Conservation (phyloP, 192 early-diverging fungal species). For the Umbelopsis vinacea region DNA sequence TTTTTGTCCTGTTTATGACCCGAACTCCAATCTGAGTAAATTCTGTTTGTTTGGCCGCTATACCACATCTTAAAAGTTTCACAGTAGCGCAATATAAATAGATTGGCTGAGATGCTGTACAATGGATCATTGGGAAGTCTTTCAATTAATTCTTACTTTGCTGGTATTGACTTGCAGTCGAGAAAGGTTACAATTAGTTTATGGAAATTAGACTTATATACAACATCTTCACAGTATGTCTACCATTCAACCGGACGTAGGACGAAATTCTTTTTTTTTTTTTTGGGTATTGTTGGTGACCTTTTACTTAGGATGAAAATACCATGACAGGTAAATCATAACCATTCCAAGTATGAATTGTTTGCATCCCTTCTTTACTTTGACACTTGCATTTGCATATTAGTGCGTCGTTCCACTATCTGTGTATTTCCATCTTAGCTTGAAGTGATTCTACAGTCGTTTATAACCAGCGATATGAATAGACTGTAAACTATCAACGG, state of each 20-base stretch:
- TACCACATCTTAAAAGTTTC: neutral
- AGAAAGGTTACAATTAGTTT: no score
- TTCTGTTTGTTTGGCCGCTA: no score
- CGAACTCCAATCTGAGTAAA: no score
- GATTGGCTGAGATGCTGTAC: no score
- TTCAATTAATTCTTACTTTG: neutral
- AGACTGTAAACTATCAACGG: neutral
- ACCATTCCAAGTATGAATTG: neutral
- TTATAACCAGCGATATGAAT: neutral
- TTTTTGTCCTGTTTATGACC: constrained; percentile 1
- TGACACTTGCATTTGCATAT: neutral
- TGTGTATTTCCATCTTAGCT: neutral
- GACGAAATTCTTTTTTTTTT: no score
- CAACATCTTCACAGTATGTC: no score
- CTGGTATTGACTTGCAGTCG: neutral
- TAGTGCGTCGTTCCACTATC: neutral
- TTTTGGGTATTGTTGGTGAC: no score
- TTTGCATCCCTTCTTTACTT: neutral
- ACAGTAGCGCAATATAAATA: no score
- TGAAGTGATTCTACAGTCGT: neutral
- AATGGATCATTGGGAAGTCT: no score
- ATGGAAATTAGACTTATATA: no score
- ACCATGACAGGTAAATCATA: neutral
- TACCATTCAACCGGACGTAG: no score
- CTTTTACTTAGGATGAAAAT: no score